These are phyloP conservation scores for Teunomyces gatunensis DNA, from an alignment of 805 yeast species.

Conservation along the genomic window DNA sequence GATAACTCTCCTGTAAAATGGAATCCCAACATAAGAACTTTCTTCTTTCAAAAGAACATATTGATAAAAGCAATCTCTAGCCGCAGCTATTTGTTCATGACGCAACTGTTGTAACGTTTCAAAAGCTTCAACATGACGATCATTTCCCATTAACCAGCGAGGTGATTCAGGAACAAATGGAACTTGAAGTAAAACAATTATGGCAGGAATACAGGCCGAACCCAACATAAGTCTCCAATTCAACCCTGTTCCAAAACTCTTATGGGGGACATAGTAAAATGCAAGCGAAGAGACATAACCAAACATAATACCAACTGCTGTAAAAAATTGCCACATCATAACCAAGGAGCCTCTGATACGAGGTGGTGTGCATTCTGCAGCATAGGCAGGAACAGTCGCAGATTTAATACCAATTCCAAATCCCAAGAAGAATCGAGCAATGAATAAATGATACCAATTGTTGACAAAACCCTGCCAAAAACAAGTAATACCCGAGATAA, in stretches of 20 bases:
- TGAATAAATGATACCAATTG: constrained; percentile 58
- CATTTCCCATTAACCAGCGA: constrained; percentile 61
- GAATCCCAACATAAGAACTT: constrained; percentile 45
- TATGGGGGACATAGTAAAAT: constrained; percentile 51
- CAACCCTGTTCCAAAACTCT: constrained; percentile 43
- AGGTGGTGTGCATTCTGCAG: constrained; percentile 62
- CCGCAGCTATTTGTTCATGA: constrained; percentile 50
- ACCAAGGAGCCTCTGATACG: constrained; percentile 61
- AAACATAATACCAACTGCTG: constrained; percentile 71
- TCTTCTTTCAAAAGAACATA: constrained; percentile 60
- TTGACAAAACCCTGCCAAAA: constrained; percentile 68
- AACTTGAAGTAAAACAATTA: constrained; percentile 48
- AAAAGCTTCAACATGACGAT: constrained; percentile 47
- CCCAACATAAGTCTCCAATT: constrained; percentile 70
- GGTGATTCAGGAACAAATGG: constrained; percentile 68
- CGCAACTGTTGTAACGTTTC: constrained; percentile 49
- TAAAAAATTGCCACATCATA: constrained; percentile 72
- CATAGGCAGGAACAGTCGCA: constrained; percentile 65
- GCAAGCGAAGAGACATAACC: constrained; percentile 62
- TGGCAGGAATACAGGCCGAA: constrained; percentile 55
- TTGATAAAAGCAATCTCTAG: constrained; percentile 63
- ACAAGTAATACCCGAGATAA: constrained; percentile 57
- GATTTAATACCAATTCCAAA: constrained; percentile 67
- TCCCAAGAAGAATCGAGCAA: constrained; percentile 57
- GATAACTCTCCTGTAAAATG: constrained; percentile 44